A percentile compares a stretch with the other conserved stretches of the same genome.
Evolutionary conservation across 2,329 filamentous ascomycete species (phyloP).

Genomic region (Didymosphaeria variabile): DNA sequence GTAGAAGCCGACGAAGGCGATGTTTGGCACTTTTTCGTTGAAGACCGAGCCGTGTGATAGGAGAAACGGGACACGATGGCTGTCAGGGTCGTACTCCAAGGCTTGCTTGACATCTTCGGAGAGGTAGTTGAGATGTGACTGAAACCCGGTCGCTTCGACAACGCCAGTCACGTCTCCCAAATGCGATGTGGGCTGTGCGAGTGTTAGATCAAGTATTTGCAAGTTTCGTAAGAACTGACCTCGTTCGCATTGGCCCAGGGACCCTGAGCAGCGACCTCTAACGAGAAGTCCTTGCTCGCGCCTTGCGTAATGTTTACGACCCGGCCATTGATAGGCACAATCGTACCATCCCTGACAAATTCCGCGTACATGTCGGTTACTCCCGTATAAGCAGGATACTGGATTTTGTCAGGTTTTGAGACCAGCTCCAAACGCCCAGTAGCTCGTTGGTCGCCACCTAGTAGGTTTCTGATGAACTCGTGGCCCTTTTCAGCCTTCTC

Average conservation of each 20-base stretch:
- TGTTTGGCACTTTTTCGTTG: conserved; percentile 66
- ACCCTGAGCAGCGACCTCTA: conserved; percentile 15
- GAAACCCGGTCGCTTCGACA: conserved; percentile 79
- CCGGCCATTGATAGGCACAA: conserved; percentile 52
- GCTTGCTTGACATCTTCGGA: conserved; percentile 62
- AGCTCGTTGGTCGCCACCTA: conserved; percentile 58
- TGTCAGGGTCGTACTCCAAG: conserved; percentile 67
- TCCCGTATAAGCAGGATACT: conserved; percentile 70
- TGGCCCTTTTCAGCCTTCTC: conserved; percentile 67
- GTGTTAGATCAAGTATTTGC: conserved; percentile 15
- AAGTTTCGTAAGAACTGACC: conserved; percentile 13
- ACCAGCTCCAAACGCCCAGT: conserved; percentile 49
- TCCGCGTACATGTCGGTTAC: conserved; percentile 77
- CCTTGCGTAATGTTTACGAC: conserved; percentile 35
- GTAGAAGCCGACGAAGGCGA: conserved; percentile 87
- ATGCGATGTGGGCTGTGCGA: conserved; percentile 14
- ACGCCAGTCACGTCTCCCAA: conserved; percentile 60
- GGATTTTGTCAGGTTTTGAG: conserved; percentile 52
- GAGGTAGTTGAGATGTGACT: conserved; percentile 71
- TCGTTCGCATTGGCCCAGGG: conserved; percentile 14
- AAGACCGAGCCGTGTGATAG: conserved; percentile 74
- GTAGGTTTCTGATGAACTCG: conserved; percentile 53
- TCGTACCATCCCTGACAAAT: conserved; percentile 71
- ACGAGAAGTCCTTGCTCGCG: conserved; percentile 21
- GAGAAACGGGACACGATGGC: conserved; percentile 62